Conservation (phyloP, 768 basidiomycete species). For the Boletus sp. region DNA sequence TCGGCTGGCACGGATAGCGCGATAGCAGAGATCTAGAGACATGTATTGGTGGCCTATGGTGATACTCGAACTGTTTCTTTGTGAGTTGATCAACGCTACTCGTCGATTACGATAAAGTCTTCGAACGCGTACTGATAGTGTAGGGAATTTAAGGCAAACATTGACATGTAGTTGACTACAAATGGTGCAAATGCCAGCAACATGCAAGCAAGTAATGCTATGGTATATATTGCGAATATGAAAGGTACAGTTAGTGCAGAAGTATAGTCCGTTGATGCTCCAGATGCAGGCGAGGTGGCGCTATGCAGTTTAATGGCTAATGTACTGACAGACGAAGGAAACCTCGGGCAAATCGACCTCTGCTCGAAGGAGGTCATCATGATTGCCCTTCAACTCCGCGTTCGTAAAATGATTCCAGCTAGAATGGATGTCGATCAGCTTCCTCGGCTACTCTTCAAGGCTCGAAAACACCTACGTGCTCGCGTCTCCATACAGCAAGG, state of each 20-base stretch:
- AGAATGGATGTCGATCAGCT: slow-evolving; percentile 5
- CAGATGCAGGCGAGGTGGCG: background rate
- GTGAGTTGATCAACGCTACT: too few species aligned
- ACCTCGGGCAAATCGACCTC: slow-evolving; percentile 83
- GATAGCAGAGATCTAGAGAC: too few species aligned
- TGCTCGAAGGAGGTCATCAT: slow-evolving; percentile 91
- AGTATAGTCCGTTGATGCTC: slow-evolving; percentile 12
- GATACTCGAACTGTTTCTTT: too few species aligned
- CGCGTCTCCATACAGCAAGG: slow-evolving; percentile 91
- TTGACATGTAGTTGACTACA: too few species aligned
- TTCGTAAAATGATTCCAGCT: slow-evolving; percentile 99
- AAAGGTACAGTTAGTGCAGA: background rate
- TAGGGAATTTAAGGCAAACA: too few species aligned
- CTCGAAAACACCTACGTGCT: slow-evolving; percentile 73
- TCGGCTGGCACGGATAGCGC: too few species aligned
- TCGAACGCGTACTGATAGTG: too few species aligned
- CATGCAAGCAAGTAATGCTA: background rate
- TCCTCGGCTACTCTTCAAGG: background rate
- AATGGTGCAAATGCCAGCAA: too few species aligned
- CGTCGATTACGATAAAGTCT: too few species aligned
- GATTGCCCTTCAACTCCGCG: slow-evolving; percentile 80
- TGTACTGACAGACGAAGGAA: slow-evolving; percentile 95
- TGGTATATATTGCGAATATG: background rate
- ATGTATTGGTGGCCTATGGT: too few species aligned
- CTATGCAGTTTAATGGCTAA: slow-evolving; percentile 64